A percentile compares a stretch with the other conserved stretches of the same genome.
phyloP scores from a whole-genome alignment of 176 grass and related monocot genomes.

The Phoenix dactylifera region DNA sequence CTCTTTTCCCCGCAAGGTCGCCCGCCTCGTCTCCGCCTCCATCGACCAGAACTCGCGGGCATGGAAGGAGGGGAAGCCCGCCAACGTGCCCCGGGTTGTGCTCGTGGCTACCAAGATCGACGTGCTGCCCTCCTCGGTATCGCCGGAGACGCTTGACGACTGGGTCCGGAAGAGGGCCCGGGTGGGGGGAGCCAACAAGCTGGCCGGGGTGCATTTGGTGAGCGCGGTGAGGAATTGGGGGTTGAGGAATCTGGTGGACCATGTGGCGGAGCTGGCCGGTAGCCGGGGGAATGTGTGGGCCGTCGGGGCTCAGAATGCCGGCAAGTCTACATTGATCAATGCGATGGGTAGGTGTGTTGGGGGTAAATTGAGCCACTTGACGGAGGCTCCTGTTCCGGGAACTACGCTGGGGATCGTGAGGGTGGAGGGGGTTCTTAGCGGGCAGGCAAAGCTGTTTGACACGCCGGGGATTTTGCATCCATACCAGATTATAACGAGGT shows the following conservation, averaged over 20 bases:
- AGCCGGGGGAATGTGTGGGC: slow-evolving; percentile 81
- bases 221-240: slow-evolving; percentile 63
- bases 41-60: slow-evolving; percentile 25
- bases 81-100: slow-evolving; percentile 41
- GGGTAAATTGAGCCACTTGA: slow-evolving; percentile 34
- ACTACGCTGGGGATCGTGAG: slow-evolving; percentile 70
- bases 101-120: slow-evolving; percentile 73
- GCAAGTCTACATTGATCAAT: slow-evolving; percentile 82
- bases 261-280: slow-evolving; percentile 50
- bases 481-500: slow-evolving; percentile 63
- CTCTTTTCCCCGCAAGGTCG: slow-evolving; percentile 59
- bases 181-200: slow-evolving; percentile 29
- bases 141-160: slow-evolving; percentile 44
- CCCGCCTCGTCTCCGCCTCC: slow-evolving; percentile 41
- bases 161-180: slow-evolving; percentile 37
- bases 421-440: slow-evolving; percentile 56
- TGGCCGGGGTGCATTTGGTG: slow-evolving; percentile 54
- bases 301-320: slow-evolving; percentile 67
- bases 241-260: slow-evolving; percentile 52
- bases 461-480: slow-evolving; percentile 75
- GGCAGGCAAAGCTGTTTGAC: slow-evolving; percentile 73
- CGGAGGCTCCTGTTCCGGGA: slow-evolving; percentile 72
- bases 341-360: slow-evolving; percentile 56
- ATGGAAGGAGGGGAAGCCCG: slow-evolving; percentile 43
- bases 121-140: slow-evolving; percentile 50